Percentiles rank a stretch among this genome's conserved stretches.
Conservation (phyloP, 1,139 yeast genomes). For the Martiniozyma asiatica region DNA sequence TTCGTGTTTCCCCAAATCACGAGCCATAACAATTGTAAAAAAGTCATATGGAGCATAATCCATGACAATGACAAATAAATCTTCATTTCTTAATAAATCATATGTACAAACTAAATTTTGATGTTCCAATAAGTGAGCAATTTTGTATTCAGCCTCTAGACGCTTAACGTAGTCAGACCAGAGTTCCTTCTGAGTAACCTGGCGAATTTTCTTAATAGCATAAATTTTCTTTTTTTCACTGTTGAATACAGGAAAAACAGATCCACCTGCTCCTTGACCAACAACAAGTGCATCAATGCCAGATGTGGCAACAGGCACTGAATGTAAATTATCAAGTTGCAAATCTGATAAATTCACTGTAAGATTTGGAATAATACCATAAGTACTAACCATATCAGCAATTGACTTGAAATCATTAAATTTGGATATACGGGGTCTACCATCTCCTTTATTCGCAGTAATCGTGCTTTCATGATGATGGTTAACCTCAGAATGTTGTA, state of each 20-base stretch:
- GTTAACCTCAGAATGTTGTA: background rate
- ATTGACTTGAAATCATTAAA: slow-evolving; percentile 11
- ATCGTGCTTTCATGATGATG: background rate
- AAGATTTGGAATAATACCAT: slow-evolving; percentile 42
- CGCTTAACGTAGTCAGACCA: slow-evolving; percentile 46
- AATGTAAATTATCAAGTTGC: slow-evolving; percentile 1
- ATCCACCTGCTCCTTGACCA: slow-evolving; percentile 74
- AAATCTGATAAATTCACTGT: slow-evolving; percentile 7
- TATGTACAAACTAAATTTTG: slow-evolving; percentile 53
- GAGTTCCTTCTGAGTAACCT: slow-evolving; percentile 38
- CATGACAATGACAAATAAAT: slow-evolving; percentile 51
- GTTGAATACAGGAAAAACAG: slow-evolving; percentile 33
- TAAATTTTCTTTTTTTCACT: slow-evolving; percentile 29
- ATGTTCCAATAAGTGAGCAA: slow-evolving; percentile 51
- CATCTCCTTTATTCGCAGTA: too few species aligned
- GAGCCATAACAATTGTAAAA: slow-evolving; percentile 68
- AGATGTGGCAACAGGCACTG: slow-evolving; percentile 21
- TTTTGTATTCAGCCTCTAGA: slow-evolving; percentile 54
- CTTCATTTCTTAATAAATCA: slow-evolving; percentile 46
- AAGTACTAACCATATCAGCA: slow-evolving; percentile 27
- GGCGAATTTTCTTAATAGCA: slow-evolving; percentile 62
- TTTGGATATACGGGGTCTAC: too few species aligned
- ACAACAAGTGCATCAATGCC: slow-evolving; percentile 18
- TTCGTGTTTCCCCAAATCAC: slow-evolving; percentile 47
- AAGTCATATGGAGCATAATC: slow-evolving; percentile 68